Percentiles rank a stretch among this genome's conserved stretches.
Evolutionary conservation across 805 yeast species (phyloP).

Genomic region (Metschnikowia koreensis): DNA sequence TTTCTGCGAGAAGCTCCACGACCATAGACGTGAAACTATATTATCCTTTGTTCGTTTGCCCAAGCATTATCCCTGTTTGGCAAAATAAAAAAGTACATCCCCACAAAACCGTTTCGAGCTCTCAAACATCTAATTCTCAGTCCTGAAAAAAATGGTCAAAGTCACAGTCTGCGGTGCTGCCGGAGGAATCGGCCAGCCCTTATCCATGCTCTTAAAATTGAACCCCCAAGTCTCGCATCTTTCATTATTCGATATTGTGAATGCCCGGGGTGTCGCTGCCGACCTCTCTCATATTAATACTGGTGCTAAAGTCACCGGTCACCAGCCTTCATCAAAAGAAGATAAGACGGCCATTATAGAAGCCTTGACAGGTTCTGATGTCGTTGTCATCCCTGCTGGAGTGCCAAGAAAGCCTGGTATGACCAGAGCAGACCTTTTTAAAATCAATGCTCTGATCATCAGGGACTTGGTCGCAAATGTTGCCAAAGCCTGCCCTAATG

Average conservation of each 20-base stretch:
- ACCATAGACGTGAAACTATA: background rate
- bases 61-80: background rate
- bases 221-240: conserved; percentile 39
- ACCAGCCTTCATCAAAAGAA: conserved; percentile 39
- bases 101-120: background rate
- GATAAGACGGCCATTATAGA: conserved; percentile 36
- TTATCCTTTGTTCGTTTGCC: background rate
- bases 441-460: conserved; percentile 45
- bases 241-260: conserved; percentile 43
- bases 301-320: conserved; percentile 39
- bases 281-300: conserved; percentile 44
- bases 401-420: conserved; percentile 50
- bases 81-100: background rate
- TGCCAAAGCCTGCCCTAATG: conserved; percentile 39
- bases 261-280: conserved; percentile 47
- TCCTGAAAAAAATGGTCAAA: conserved; percentile 31
- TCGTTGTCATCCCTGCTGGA: conserved; percentile 48
- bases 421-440: conserved; percentile 48
- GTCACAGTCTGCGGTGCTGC: conserved; percentile 51
- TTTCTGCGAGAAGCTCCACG: background rate
- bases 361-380: conserved; percentile 38
- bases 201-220: conserved; percentile 42
- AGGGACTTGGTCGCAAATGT: conserved; percentile 43
- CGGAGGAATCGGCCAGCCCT: conserved; percentile 50
- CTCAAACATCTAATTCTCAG: background rate